Base-by-base conservation (phyloP, 345 rosid genomes). In the Moricandia moricandioides region DNA sequence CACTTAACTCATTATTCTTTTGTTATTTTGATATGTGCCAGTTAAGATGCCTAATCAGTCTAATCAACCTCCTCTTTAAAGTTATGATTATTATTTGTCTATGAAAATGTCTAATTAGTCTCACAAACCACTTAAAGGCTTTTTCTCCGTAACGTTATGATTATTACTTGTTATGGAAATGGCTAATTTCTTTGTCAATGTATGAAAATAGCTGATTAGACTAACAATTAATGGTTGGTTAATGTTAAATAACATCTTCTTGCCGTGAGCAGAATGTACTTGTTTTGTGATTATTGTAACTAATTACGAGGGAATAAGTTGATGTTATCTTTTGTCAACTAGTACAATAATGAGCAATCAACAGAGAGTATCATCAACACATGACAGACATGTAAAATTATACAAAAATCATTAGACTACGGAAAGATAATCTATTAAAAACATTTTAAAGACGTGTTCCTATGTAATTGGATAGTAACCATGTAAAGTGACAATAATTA, bases 291-390 rank as follows among this genome's bases (percentile, higher is more conserved):
- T 33, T 33, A 52, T 21, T 7, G 7, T 3, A 17, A 51, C 7
- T 17, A 17, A 7, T 51, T 17, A 51, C 65, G 31, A 55, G 7
- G 5, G 1, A 7, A 7, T 2, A 13, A 31, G 5, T 52, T 1
- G 31, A 17, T 35, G 4, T 18, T 34, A 4, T 18, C 4, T 8
- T 52, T 18, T 52, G 58, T 52, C 56, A 4, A 51, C 13, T 5
- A 33, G 4, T 33, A 70, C 43, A 16, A 21, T 10, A 55, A 40
- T 55, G 33, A 65, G 64, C 71, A 65, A 56, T 65, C 59, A 74
- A 65, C 77, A 55, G 65, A 65, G 65, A 64, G 24, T 16, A 72
- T 72, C 75, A 61, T 49, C 75, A 61, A 52, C 69, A 72, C 69
- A 72, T 51, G 30, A 62, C 63, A 72, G 39, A 34, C 29, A 16